Conservation (phyloP, 495 filamentous ascomycete species). For the Acidiella bohemica region DNA sequence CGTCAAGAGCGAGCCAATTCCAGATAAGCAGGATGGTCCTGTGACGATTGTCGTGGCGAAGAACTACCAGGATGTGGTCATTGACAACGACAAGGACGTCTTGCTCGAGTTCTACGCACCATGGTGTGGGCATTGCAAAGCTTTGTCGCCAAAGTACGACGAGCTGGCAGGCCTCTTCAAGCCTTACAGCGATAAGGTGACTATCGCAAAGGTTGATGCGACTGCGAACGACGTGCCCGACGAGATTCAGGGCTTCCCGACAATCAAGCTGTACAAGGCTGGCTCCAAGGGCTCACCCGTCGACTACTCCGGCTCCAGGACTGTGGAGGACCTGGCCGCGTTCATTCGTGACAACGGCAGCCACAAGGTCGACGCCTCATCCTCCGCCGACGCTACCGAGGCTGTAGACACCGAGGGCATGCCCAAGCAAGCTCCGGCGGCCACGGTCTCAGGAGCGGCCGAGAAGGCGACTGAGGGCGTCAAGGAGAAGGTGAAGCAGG, state of each 20-base stretch:
- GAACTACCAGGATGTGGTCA: slow-evolving; percentile 83
- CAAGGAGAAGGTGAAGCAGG: slow-evolving; percentile 27
- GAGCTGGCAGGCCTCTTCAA: slow-evolving; percentile 75
- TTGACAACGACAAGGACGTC: slow-evolving; percentile 92
- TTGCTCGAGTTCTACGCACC: slow-evolving; percentile 97
- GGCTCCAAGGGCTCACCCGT: slow-evolving; percentile 73
- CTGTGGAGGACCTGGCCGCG: slow-evolving; percentile 80
- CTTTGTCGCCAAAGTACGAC: slow-evolving; percentile 61
- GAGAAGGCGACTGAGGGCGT: slow-evolving; percentile 39
- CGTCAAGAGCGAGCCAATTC: slow-evolving; percentile 96
- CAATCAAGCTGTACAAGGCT: slow-evolving; percentile 95
- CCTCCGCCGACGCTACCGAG: slow-evolving; percentile 30
- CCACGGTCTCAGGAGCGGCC: slow-evolving; percentile 36
- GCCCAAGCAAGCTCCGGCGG: slow-evolving; percentile 35
- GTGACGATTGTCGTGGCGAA: slow-evolving; percentile 85
- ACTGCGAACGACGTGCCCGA: slow-evolving; percentile 95
- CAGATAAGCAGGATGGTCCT: slow-evolving; percentile 83
- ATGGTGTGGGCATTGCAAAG: slow-evolving; percentile 99
- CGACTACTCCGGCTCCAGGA: slow-evolving; percentile 78
- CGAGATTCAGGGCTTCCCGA: slow-evolving; percentile 95
- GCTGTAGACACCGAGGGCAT: slow-evolving; percentile 34
- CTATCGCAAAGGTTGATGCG: slow-evolving; percentile 95
- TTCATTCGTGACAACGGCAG: slow-evolving; percentile 95
- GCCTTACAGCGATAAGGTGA: slow-evolving; percentile 63
- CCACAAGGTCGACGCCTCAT: slow-evolving; percentile 53